Percentiles rank a stretch among this genome's conserved stretches.
Conservation (phyloP, 129 eudicot species). For the Tagetes erecta region DNA sequence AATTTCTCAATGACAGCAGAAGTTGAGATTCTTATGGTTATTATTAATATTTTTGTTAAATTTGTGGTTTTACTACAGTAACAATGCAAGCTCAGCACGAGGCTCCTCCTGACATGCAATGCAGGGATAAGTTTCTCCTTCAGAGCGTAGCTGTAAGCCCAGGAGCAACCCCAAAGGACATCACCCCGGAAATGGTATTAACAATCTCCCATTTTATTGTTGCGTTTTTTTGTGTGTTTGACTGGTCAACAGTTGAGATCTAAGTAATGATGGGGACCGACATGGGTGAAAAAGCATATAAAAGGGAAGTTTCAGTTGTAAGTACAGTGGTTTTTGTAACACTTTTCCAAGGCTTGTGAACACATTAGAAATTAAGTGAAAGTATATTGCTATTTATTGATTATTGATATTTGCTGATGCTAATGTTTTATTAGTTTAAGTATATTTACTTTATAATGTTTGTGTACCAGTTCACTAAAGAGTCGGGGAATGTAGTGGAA, state of each 20-base stretch:
- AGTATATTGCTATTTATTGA: neutral
- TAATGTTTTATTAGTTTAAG: constrained; percentile 5
- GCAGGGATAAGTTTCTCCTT: constrained; percentile 92
- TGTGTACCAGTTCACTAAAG: constrained; percentile 67
- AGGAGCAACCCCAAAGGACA: constrained; percentile 63
- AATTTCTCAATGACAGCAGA: neutral
- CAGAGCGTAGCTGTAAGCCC: constrained; percentile 68
- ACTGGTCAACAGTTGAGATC: constrained; percentile 15
- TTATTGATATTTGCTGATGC: neutral
- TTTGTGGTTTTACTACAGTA: constrained; percentile 42
- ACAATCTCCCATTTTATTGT: constrained; percentile 9
- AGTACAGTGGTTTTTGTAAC: neutral
- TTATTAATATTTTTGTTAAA: neutral
- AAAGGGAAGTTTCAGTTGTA: neutral
- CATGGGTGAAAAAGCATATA: neutral
- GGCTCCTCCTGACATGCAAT: constrained; percentile 90
- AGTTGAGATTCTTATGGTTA: neutral
- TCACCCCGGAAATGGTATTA: constrained; percentile 82
- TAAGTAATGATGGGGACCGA: neutral
- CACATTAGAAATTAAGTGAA: constrained; percentile 1
- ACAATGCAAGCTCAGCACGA: constrained; percentile 99
- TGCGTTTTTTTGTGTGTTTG: constrained; percentile 4
- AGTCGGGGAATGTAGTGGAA: constrained; percentile 62
- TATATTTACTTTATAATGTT: constrained; percentile 7
- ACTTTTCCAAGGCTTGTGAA: neutral